phyloP scores from a whole-genome alignment of 2,329 filamentous ascomycete species.

The Exophiala sideris region DNA sequence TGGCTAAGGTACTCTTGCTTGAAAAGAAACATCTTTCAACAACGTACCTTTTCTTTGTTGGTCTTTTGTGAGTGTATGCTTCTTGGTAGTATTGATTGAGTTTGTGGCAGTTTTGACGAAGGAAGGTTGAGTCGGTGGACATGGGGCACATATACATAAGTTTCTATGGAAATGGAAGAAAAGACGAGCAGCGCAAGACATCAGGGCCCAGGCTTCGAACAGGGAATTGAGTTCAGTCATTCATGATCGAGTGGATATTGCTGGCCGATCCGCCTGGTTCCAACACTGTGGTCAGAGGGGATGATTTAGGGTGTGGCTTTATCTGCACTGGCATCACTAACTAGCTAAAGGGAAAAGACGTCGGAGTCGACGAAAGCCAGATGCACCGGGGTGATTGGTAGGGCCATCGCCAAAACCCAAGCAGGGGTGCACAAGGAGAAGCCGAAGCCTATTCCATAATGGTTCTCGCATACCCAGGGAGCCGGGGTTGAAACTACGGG shows the following conservation, averaged over 20 bases:
- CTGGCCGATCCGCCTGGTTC: slow-evolving; percentile 10
- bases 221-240: slow-evolving; percentile 4
- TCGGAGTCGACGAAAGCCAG: slow-evolving; percentile 4
- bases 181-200: slow-evolving; percentile 8
- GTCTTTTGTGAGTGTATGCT: background rate
- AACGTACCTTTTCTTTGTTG: background rate
- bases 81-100: background rate
- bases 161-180: slow-evolving; percentile 4
- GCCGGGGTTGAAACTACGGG: slow-evolving; percentile 1
- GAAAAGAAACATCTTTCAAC: background rate
- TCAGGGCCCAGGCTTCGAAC: slow-evolving; percentile 14
- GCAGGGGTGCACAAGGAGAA: background rate
- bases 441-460: background rate
- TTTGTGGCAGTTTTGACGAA: background rate
- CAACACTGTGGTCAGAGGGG: slow-evolving; percentile 3
- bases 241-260: slow-evolving; percentile 1
- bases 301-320: slow-evolving; percentile 10
- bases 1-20: too few species aligned
- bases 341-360: background rate
- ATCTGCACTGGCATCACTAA: slow-evolving; percentile 7
- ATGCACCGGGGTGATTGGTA: slow-evolving; percentile 1
- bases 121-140: slow-evolving; percentile 15
- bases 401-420: slow-evolving; percentile 2
- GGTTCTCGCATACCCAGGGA: background rate
- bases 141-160: slow-evolving; percentile 8